A percentile compares a stretch with the other conserved stretches of the same genome.
Evolutionary conservation across 73 alveolate genomes (phyloP).

Genomic region (Paramecium biaurelia): DNA sequence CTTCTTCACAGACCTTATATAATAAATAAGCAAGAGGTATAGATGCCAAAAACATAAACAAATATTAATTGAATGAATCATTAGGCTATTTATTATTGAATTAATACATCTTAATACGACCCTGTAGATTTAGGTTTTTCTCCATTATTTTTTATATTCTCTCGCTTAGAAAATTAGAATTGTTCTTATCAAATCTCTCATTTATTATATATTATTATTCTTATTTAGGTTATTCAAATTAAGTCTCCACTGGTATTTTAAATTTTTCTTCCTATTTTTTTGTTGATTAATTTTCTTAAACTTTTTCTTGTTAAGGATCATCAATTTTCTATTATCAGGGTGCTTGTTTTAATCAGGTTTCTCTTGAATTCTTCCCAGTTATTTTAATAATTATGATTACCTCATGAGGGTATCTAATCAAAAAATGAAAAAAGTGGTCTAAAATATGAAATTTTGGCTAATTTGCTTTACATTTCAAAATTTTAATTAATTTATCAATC

Average conservation of each 20-base stretch:
- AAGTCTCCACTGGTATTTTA: background rate
- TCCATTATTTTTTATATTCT: background rate
- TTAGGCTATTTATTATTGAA: background rate
- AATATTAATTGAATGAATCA: background rate
- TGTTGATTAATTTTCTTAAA: background rate
- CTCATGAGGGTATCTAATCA: background rate
- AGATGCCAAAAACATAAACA: background rate
- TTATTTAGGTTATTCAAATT: background rate
- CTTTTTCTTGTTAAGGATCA: background rate
- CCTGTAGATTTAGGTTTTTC: background rate
- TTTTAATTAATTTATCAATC: background rate
- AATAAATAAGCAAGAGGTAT: background rate
- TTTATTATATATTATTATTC: background rate
- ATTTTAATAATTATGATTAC: background rate
- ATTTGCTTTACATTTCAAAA: background rate
- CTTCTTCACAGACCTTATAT: background rate
- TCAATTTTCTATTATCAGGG: background rate
- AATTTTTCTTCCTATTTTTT: background rate
- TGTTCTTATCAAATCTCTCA: background rate
- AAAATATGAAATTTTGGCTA: background rate
- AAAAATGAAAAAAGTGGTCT: background rate
- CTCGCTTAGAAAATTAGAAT: background rate
- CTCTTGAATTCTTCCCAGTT: background rate
- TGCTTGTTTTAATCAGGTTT: background rate
- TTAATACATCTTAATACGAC: background rate